Percentiles rank a stretch among this genome's conserved stretches.
Evolutionary conservation across 176 grass and related monocot species (phyloP).

Genomic region (Carex myosuroides): DNA sequence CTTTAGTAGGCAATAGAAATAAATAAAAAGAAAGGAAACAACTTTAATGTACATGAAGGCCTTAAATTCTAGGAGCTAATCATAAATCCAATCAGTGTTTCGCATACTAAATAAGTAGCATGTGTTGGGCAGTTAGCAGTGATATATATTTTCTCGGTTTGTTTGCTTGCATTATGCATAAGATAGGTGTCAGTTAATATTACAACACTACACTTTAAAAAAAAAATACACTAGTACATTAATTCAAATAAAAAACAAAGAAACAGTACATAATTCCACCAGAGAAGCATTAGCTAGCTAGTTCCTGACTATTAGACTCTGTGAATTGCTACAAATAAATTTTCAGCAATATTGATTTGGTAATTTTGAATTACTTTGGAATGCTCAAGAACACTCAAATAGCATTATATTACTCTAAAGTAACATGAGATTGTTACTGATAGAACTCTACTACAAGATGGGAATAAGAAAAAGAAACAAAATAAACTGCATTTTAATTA

Average conservation of each 20-base stretch:
- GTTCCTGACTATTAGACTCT: too few relatives aligned
- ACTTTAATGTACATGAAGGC: background rate
- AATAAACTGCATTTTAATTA: background rate
- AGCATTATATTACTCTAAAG: background rate
- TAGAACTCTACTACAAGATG: background rate
- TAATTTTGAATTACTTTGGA: background rate
- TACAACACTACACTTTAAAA: too few relatives aligned
- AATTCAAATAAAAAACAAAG: background rate
- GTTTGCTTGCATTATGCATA: too few relatives aligned
- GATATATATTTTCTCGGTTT: too few relatives aligned
- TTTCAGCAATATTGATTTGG: background rate
- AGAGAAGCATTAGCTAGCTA: too few relatives aligned
- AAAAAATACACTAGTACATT: background rate
- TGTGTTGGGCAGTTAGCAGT: too few relatives aligned
- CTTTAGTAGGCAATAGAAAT: too few relatives aligned
- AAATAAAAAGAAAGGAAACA: too few relatives aligned
- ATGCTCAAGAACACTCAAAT: background rate
- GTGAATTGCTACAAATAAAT: background rate
- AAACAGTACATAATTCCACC: background rate
- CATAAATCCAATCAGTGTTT: too few relatives aligned
- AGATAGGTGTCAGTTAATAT: too few relatives aligned
- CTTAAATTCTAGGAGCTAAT: background rate
- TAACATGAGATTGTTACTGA: background rate
- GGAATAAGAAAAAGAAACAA: background rate
- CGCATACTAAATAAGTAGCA: too few relatives aligned